A percentile compares a stretch with the other conserved stretches of the same genome.
phyloP scores from a whole-genome alignment of 371 early-diverging fungal genomes.

The Rhizopus sp. region DNA sequence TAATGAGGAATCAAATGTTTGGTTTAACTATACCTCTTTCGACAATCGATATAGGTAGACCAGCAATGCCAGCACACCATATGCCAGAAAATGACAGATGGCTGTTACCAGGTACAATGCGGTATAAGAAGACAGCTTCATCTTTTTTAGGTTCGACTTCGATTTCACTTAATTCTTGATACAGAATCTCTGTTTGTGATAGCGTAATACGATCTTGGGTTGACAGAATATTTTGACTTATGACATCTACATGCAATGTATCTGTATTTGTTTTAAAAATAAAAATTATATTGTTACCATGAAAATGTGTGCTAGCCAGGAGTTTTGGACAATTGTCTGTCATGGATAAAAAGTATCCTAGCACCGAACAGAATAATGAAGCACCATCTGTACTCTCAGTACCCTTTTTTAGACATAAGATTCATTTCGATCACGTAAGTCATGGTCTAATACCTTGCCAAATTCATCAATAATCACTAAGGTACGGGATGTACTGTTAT shows the following conservation, averaged over 20 bases:
- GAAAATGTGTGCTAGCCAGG: conserved; percentile 69
- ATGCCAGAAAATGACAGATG: conserved; percentile 48
- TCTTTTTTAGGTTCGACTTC: conserved; percentile 12
- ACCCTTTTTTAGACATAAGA: conserved; percentile 23
- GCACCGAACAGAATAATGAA: conserved; percentile 57
- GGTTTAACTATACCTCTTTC: conserved; percentile 45
- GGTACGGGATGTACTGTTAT: conserved; percentile 51
- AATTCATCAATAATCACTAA: conserved; percentile 71
- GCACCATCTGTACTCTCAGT: conserved; percentile 58
- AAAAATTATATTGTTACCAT: conserved; percentile 39
- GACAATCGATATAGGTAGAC: conserved; percentile 44
- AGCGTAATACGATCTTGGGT: conserved; percentile 18
- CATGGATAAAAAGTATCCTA: conserved; percentile 53
- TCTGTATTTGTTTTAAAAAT: conserved; percentile 10
- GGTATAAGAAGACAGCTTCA: conserved; percentile 58
- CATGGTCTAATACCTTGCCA: conserved; percentile 36
- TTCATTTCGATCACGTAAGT: neutral
- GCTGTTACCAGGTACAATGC: conserved; percentile 33
- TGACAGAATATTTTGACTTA: conserved; percentile 6
- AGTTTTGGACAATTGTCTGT: conserved; percentile 44
- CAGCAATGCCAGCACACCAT: conserved; percentile 63
- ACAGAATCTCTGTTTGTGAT: conserved; percentile 35
- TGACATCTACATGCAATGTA: neutral
- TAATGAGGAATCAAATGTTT: neutral
- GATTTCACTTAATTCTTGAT: conserved; percentile 5